Conservation (phyloP, 2,329 filamentous ascomycete species). For the Aspergillus neotritici region DNA sequence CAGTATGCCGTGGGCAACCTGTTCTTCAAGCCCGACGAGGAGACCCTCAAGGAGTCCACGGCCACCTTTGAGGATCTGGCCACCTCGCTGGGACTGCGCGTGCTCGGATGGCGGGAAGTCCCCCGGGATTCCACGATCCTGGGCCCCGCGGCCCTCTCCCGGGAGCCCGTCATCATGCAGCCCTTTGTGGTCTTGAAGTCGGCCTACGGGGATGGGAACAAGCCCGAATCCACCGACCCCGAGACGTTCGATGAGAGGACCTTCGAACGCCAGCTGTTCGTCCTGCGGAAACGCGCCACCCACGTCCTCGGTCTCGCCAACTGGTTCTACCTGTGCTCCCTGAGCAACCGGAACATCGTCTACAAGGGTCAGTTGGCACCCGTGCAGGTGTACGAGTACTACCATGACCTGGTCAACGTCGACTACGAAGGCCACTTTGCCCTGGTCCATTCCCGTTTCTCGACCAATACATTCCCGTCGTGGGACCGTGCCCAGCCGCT, state of each 20-base stretch:
- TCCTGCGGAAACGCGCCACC: slow-evolving; percentile 89
- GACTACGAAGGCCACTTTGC: slow-evolving; percentile 98
- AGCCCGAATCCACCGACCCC: slow-evolving; percentile 71
- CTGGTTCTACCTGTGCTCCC: slow-evolving; percentile 97
- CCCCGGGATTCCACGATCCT: slow-evolving; percentile 89
- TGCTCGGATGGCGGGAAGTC: slow-evolving; percentile 93
- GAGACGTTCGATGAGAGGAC: slow-evolving; percentile 74
- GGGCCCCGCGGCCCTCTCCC: slow-evolving; percentile 84
- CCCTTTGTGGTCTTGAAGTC: slow-evolving; percentile 86
- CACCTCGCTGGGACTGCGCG: slow-evolving; percentile 76
- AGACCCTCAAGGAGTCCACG: slow-evolving; percentile 84
- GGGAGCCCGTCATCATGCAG: slow-evolving; percentile 92
- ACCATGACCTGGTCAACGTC: slow-evolving; percentile 91
- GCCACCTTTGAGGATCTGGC: slow-evolving; percentile 91
- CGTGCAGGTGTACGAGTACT: slow-evolving; percentile 95
- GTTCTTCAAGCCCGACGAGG: slow-evolving; percentile 96
- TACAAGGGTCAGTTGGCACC: slow-evolving; percentile 97
- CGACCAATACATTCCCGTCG: slow-evolving; percentile 95
- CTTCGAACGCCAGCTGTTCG: slow-evolving; percentile 90
- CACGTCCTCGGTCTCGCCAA: slow-evolving; percentile 93
- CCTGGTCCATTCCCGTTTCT: slow-evolving; percentile 93
- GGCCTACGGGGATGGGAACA: slow-evolving; percentile 74
- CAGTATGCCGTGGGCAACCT: slow-evolving; percentile 97
- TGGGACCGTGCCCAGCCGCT: slow-evolving; percentile 97
- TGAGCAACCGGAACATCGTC: slow-evolving; percentile 97